These are phyloP conservation scores for Saxophila tyrrhenica DNA, from an alignment of 495 filamentous ascomycete species.

Conservation along the genomic window DNA sequence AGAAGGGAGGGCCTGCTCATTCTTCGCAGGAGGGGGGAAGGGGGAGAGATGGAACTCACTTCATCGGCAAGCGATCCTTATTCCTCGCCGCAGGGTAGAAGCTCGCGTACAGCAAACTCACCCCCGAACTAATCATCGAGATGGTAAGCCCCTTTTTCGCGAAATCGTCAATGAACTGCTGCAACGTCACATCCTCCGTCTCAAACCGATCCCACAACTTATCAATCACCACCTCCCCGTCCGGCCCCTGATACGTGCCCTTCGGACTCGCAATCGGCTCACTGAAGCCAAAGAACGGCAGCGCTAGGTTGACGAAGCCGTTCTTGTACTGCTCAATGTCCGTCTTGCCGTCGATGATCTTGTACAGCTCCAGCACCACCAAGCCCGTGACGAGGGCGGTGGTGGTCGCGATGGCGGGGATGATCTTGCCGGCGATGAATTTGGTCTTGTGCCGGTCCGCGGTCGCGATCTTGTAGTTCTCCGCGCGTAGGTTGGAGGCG, in stretches of 20 bases:
- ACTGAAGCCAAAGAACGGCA: constrained; percentile 96
- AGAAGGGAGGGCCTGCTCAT: too few species aligned
- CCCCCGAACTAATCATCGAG: constrained; percentile 90
- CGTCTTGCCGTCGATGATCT: constrained; percentile 87
- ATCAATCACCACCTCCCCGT: constrained; percentile 75
- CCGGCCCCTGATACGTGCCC: constrained; percentile 66
- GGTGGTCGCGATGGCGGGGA: constrained; percentile 95
- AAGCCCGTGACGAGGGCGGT: constrained; percentile 92
- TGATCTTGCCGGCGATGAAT: constrained; percentile 99
- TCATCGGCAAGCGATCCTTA: constrained; percentile 63
- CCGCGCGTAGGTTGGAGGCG: constrained; percentile 88
- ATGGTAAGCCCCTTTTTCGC: constrained; percentile 66
- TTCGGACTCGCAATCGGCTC: constrained; percentile 90
- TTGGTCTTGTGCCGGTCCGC: constrained; percentile 96
- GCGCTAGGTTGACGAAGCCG: constrained; percentile 91
- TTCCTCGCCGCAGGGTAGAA: constrained; percentile 86
- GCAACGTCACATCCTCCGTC: constrained; percentile 70
- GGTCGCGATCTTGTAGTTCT: constrained; percentile 90
- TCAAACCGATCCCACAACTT: constrained; percentile 98
- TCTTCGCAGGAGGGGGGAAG: too few species aligned
- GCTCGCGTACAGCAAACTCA: constrained; percentile 88
- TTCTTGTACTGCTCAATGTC: constrained; percentile 99
- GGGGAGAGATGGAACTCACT: constrained; percentile 51
- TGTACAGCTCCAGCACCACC: constrained; percentile 87
- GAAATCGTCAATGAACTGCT: constrained; percentile 74